Percentiles rank a stretch among this genome's conserved stretches.
Conservation (phyloP, 1,139 yeast genomes). For the Wickerhamiella infanticola region DNA sequence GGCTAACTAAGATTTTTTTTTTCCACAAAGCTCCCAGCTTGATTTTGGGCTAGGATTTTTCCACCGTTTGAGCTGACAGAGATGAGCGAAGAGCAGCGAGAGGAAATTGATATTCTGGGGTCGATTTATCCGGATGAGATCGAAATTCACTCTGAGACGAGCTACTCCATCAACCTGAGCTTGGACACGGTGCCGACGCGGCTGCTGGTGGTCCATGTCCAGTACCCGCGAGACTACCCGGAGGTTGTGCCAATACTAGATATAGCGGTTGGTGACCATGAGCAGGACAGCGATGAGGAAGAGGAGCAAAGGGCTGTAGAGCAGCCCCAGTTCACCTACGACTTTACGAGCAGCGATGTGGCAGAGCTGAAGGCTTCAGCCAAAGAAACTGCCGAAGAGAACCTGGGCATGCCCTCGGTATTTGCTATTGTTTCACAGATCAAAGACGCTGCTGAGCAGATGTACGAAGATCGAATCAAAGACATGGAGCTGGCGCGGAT, state of each 20-base stretch:
- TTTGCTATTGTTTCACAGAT: constrained; percentile 62
- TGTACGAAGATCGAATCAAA: constrained; percentile 44
- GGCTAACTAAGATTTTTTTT: not conserved
- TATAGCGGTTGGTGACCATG: constrained; percentile 27
- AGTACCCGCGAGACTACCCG: constrained; percentile 58
- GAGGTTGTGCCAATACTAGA: constrained; percentile 39
- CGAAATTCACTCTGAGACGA: constrained; percentile 20
- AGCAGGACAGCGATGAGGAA: constrained; percentile 21
- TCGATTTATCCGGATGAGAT: constrained; percentile 91
- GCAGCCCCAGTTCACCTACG: constrained; percentile 29
- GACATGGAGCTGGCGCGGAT: constrained; percentile 44
- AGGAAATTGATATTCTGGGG: constrained; percentile 34
- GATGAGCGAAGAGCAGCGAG: constrained; percentile 21
- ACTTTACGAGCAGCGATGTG: constrained; percentile 19
- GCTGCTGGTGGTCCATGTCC: constrained; percentile 36
- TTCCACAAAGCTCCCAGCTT: too few species aligned
- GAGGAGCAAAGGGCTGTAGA: constrained; percentile 30
- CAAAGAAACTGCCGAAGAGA: constrained; percentile 43
- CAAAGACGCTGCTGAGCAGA: constrained; percentile 63
- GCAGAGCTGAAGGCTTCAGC: constrained; percentile 33
- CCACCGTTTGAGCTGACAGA: not conserved
- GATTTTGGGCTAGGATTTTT: not conserved
- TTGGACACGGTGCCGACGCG: constrained; percentile 46
- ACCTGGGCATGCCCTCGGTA: constrained; percentile 73
- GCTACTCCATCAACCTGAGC: constrained; percentile 24